These are phyloP conservation scores for Fusarium luffae DNA, from an alignment of 2,329 filamentous ascomycete genomes.

Conservation along the genomic window DNA sequence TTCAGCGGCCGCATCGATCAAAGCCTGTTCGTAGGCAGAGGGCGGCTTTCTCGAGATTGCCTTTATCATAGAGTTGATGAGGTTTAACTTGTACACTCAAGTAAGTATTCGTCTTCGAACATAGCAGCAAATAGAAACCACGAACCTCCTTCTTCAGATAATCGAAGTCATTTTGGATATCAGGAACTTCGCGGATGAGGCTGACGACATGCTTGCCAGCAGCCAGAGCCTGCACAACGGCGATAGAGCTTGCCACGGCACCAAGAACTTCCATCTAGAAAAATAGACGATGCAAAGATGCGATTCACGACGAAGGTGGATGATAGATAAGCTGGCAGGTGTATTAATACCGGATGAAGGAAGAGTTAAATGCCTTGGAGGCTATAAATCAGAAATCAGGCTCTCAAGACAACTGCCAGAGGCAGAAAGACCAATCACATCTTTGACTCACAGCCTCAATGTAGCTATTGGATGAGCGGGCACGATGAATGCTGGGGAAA, in stretches of 20 bases:
- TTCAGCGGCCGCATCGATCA: neutral
- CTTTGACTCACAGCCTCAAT: neutral
- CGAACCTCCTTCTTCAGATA: constrained; percentile 14
- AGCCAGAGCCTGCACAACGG: constrained; percentile 11
- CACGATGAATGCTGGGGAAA: neutral
- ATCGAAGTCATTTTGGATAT: constrained; percentile 24
- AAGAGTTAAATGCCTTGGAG: neutral
- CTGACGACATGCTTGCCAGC: constrained; percentile 14
- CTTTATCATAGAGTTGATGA: constrained; percentile 9
- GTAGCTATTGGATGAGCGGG: neutral
- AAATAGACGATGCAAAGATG: too few species aligned
- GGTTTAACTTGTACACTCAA: constrained; percentile 3
- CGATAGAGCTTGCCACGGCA: constrained; percentile 24
- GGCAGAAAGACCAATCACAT: constrained; percentile 10
- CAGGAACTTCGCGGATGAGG: constrained; percentile 13
- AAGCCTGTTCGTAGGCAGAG: neutral
- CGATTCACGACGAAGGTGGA: too few species aligned
- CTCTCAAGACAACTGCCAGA: neutral
- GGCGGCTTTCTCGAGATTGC: neutral
- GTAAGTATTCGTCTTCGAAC: neutral
- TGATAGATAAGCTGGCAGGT: neutral
- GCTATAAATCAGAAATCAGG: neutral
- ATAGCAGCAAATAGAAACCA: too few species aligned
- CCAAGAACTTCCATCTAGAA: constrained; percentile 23
- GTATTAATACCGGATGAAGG: neutral